Percentiles rank a stretch among this genome's conserved stretches.
These are phyloP conservation scores for Arbutus unedo DNA, from an alignment of 148 eudicot genomes.

Conservation along the genomic window DNA sequence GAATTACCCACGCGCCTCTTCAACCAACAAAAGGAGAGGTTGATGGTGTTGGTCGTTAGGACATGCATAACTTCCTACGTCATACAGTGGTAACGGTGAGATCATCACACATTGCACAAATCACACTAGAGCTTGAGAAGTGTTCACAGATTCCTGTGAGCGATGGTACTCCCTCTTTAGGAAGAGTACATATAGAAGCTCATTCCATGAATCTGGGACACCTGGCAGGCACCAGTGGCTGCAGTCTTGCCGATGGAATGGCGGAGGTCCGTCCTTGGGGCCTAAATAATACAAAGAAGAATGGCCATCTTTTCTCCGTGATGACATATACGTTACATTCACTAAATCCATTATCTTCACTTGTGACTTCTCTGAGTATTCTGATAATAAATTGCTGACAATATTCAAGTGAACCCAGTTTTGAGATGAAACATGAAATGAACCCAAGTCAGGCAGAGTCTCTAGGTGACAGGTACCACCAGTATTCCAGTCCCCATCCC, in stretches of 20 bases:
- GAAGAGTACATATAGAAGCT: slow-evolving; percentile 59
- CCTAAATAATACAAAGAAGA: slow-evolving; percentile 63
- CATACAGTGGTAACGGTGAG: not conserved
- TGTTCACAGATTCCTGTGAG: slow-evolving; percentile 9
- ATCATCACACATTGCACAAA: not conserved
- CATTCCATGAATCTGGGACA: slow-evolving; percentile 90
- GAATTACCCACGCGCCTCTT: not conserved
- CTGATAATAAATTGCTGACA: slow-evolving; percentile 33
- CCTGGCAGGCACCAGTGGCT: slow-evolving; percentile 98
- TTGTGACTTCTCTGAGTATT: slow-evolving; percentile 15
- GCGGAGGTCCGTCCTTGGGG: slow-evolving; percentile 33
- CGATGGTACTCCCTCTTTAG: slow-evolving; percentile 36
- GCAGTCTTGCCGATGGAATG: slow-evolving; percentile 72
- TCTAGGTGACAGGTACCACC: slow-evolving; percentile 77
- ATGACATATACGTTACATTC: slow-evolving; percentile 59
- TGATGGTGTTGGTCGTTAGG: not conserved
- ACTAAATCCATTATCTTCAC: slow-evolving; percentile 34
- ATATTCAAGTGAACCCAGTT: slow-evolving; percentile 36
- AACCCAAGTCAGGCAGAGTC: slow-evolving; percentile 51
- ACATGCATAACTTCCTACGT: not conserved
- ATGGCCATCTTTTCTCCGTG: slow-evolving; percentile 76
- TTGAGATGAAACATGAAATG: slow-evolving; percentile 26
- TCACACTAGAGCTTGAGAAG: slow-evolving; percentile 20
- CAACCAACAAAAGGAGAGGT: not conserved
- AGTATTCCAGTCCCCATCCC: slow-evolving; percentile 78